phyloP scores from a whole-genome alignment of 106 monocot genomes.

The Dendrobium officinale region DNA sequence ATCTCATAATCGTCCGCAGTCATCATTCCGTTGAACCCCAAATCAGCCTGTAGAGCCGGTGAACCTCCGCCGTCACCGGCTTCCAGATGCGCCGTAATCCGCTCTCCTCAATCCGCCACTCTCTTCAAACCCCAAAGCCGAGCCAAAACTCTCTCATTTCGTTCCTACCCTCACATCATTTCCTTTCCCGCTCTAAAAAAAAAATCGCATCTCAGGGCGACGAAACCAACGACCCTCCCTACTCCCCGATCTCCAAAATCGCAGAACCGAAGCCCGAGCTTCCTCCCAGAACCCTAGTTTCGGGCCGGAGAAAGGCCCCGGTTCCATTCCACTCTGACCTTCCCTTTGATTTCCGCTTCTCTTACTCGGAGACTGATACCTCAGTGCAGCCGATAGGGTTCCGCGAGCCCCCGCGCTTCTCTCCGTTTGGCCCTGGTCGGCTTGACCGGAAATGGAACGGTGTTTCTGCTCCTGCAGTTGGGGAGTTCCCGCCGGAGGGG shows the following conservation, averaged over 20 bases:
- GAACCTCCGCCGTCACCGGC: not conserved
- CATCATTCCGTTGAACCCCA: too few relatives aligned
- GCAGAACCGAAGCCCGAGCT: not conserved
- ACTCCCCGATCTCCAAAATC: constrained; percentile 14
- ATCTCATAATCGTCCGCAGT: too few relatives aligned
- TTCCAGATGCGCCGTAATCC: constrained; percentile 3
- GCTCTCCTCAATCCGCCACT: too few relatives aligned
- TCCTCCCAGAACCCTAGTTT: not conserved
- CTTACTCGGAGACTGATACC: constrained; percentile 74
- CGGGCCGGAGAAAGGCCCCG: not conserved
- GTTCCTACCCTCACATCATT: not conserved
- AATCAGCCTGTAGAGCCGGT: not conserved
- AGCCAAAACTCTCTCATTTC: not conserved
- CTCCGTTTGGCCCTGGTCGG: constrained; percentile 85
- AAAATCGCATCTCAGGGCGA: constrained; percentile 4
- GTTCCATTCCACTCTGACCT: constrained; percentile 52
- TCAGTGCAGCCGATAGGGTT: constrained; percentile 57
- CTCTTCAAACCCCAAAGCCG: not conserved
- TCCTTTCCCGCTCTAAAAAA: not conserved
- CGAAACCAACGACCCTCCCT: constrained; percentile 42
- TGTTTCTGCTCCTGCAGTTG: constrained; percentile 34
- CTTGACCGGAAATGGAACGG: constrained; percentile 80
- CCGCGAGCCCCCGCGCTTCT: constrained; percentile 81
- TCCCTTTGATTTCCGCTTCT: constrained; percentile 91
- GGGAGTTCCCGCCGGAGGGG: not conserved